Conservation (phyloP, 1,284 basidiomycete genomes). For the Rhodofomes roseus region DNA sequence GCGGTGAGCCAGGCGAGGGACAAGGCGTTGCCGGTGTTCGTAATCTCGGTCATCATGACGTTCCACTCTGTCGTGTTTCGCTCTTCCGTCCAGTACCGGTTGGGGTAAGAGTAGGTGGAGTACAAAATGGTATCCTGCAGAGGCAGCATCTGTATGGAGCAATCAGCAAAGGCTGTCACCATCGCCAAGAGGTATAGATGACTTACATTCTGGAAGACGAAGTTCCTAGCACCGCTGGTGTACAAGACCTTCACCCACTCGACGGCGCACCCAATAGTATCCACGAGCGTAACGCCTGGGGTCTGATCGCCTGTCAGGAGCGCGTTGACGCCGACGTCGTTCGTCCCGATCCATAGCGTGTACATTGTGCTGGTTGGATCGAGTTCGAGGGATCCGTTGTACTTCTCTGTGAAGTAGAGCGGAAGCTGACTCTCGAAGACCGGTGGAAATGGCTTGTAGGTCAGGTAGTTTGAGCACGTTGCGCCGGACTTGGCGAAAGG, state of each 20-base stretch:
- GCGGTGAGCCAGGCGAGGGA: slow-evolving; percentile 27
- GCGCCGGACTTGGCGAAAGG: slow-evolving; percentile 38
- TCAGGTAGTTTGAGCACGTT: slow-evolving; percentile 38
- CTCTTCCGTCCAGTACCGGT: slow-evolving; percentile 31
- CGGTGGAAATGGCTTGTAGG: slow-evolving; percentile 31
- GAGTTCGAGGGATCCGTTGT: slow-evolving; percentile 20
- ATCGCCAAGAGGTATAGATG: neutral
- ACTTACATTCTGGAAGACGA: slow-evolving; percentile 42
- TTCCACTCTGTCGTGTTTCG: slow-evolving; percentile 40
- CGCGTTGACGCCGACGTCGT: slow-evolving; percentile 36
- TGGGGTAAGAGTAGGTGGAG: slow-evolving; percentile 31
- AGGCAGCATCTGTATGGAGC: slow-evolving; percentile 26
- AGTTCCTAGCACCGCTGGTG: slow-evolving; percentile 37
- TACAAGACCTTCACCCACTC: slow-evolving; percentile 36
- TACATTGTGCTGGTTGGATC: slow-evolving; percentile 36
- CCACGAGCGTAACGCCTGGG: slow-evolving; percentile 35
- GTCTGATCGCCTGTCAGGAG: slow-evolving; percentile 30
- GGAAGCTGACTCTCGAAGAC: slow-evolving; percentile 36
- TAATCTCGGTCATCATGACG: slow-evolving; percentile 34
- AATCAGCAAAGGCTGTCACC: neutral
- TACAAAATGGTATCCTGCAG: slow-evolving; percentile 32
- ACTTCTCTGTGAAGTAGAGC: slow-evolving; percentile 27
- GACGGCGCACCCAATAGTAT: slow-evolving; percentile 35
- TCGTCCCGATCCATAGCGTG: slow-evolving; percentile 46
- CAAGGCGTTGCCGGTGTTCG: slow-evolving; percentile 32